Percentiles rank a stretch among this genome's conserved stretches.
phyloP scores from a whole-genome alignment of 805 yeast genomes.

The Saccharomycopsis schoenii region DNA sequence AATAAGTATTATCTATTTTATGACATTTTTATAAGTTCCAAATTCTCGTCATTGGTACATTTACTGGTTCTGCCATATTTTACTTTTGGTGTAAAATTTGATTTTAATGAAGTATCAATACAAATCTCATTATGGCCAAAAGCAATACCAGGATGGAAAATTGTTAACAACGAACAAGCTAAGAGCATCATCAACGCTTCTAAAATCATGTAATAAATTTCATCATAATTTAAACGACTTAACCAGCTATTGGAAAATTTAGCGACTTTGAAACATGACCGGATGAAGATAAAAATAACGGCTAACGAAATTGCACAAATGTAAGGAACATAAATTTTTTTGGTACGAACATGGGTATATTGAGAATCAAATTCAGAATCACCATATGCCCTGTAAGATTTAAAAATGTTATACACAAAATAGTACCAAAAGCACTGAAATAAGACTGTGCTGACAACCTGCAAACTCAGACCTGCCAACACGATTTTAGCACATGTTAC shows the following conservation, averaged over 20 bases:
- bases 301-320: slow-evolving; percentile 28
- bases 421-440: slow-evolving; percentile 42
- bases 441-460: slow-evolving; percentile 56
- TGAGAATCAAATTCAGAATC: slow-evolving; percentile 26
- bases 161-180: slow-evolving; percentile 35
- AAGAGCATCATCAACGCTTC: slow-evolving; percentile 54
- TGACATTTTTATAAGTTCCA: not conserved
- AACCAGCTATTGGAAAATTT: slow-evolving; percentile 67
- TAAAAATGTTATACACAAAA: slow-evolving; percentile 32
- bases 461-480: slow-evolving; percentile 71
- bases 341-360: slow-evolving; percentile 23
- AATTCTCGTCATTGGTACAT: not conserved
- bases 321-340: not conserved
- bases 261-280: slow-evolving; percentile 63
- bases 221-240: slow-evolving; percentile 53
- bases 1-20: not conserved
- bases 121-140: slow-evolving; percentile 24
- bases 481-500: slow-evolving; percentile 50
- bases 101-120: not conserved
- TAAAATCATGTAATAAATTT: slow-evolving; percentile 44
- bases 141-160: slow-evolving; percentile 46
- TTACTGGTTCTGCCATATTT: not conserved
- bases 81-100: not conserved
- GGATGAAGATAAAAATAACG: slow-evolving; percentile 43
- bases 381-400: slow-evolving; percentile 16